These are phyloP conservation scores for Diaporthe longicolla DNA, from an alignment of 2,329 filamentous ascomycete genomes.

Conservation along the genomic window DNA sequence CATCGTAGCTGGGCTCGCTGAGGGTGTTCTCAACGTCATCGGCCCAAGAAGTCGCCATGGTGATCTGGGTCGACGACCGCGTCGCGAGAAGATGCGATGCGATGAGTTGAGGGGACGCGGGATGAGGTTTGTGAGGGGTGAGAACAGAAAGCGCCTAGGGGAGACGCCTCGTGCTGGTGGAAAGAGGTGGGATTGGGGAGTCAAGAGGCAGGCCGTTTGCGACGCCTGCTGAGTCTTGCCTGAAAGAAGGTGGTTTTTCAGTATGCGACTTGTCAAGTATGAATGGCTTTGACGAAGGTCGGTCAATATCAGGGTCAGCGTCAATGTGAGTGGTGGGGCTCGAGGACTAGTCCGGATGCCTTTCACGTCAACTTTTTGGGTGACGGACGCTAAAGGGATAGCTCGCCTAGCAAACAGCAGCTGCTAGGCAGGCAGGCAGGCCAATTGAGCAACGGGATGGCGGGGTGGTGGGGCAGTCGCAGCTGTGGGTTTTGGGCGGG, in stretches of 20 bases:
- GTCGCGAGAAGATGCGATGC: slow-evolving; percentile 20
- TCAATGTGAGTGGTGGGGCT: slow-evolving; percentile 31
- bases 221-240: slow-evolving; percentile 14
- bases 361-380: slow-evolving; percentile 17
- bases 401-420: neutral
- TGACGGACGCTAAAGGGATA: slow-evolving; percentile 16
- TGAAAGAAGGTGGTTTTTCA: slow-evolving; percentile 13
- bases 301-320: slow-evolving; percentile 19
- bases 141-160: neutral
- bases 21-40: slow-evolving; percentile 51
- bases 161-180: neutral
- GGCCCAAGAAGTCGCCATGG: slow-evolving; percentile 34
- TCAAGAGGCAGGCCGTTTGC: slow-evolving; percentile 1
- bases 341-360: slow-evolving; percentile 15
- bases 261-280: slow-evolving; percentile 5
- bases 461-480: slow-evolving; percentile 28
- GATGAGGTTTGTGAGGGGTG: slow-evolving; percentile 3
- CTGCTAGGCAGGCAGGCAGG: slow-evolving; percentile 19
- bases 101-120: slow-evolving; percentile 1
- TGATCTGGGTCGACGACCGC: neutral
- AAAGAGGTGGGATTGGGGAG: neutral
- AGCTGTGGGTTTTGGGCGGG: neutral
- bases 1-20: slow-evolving; percentile 83
- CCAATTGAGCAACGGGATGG: slow-evolving; percentile 19
- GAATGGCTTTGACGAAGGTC: slow-evolving; percentile 18